Evolutionary conservation across 1,139 yeast genomes (phyloP).

Genomic region (Taphrina populina): DNA sequence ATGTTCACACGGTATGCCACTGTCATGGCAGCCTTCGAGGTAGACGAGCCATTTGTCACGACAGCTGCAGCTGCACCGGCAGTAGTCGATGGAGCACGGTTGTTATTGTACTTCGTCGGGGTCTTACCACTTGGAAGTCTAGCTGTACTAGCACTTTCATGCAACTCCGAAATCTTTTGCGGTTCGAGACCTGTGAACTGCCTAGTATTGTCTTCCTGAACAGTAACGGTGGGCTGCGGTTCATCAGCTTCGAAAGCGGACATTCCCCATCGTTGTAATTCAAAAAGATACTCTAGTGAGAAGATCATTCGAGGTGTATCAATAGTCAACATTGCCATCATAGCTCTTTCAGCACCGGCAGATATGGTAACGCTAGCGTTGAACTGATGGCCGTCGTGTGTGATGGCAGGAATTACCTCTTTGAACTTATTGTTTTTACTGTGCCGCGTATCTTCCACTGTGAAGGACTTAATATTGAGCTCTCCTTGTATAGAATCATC

Average conservation of each 20-base stretch:
- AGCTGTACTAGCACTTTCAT: background rate
- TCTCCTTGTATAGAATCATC: slow-evolving; percentile 62
- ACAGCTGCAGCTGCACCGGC: background rate
- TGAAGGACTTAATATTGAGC: slow-evolving; percentile 67
- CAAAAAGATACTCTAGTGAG: slow-evolving; percentile 82
- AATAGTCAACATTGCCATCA: slow-evolving; percentile 61
- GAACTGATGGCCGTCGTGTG: slow-evolving; percentile 69
- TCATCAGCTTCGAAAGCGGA: slow-evolving; percentile 45
- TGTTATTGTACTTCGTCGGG: background rate
- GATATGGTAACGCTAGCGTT: slow-evolving; percentile 54
- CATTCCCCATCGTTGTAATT: slow-evolving; percentile 64
- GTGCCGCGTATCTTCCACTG: slow-evolving; percentile 70
- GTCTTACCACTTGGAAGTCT: background rate
- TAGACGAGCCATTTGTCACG: no score
- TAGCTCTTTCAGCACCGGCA: slow-evolving; percentile 50
- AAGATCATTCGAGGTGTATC: slow-evolving; percentile 79
- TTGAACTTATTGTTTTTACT: slow-evolving; percentile 66
- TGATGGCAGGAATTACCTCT: slow-evolving; percentile 72
- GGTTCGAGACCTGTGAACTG: background rate
- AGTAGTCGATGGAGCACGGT: background rate
- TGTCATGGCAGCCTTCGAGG: slow-evolving; percentile 38
- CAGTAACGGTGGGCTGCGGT: background rate
- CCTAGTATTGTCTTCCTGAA: background rate
- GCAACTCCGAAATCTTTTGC: background rate
- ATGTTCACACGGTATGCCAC: slow-evolving; percentile 64